Conservation (phyloP, 352 stramenopile species). For the Pythium scleroteichum region DNA sequence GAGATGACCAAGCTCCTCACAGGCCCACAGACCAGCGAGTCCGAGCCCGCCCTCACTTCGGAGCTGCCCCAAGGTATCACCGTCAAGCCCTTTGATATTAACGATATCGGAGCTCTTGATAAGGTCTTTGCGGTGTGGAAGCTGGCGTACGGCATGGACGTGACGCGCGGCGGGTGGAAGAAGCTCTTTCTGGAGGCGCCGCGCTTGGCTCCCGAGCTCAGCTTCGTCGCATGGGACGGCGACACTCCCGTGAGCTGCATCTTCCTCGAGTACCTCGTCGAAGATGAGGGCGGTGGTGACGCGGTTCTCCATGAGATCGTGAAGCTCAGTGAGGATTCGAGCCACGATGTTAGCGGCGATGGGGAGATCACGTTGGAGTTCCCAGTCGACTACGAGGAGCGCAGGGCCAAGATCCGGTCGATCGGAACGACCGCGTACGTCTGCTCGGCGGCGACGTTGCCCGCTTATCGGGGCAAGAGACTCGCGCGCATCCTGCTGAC, state of each 20-base stretch:
- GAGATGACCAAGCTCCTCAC: slow-evolving; percentile 10
- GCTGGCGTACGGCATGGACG: slow-evolving; percentile 8
- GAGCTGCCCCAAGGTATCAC: too few relatives aligned
- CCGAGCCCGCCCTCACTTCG: too few relatives aligned
- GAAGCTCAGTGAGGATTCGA: neutral
- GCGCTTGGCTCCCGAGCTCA: slow-evolving; percentile 22
- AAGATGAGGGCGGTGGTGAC: slow-evolving; percentile 15
- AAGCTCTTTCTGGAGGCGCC: slow-evolving; percentile 22
- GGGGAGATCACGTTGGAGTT: neutral
- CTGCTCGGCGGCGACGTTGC: slow-evolving; percentile 7
- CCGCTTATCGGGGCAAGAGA: slow-evolving; percentile 7
- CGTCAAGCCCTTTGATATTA: neutral
- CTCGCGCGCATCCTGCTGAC: neutral
- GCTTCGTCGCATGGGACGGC: slow-evolving; percentile 17
- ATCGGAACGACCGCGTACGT: slow-evolving; percentile 13
- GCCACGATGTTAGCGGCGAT: neutral
- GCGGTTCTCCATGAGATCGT: neutral
- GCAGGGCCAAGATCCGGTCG: too few relatives aligned
- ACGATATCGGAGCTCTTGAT: neutral
- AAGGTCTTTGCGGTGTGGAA: slow-evolving; percentile 21
- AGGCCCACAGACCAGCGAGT: neutral
- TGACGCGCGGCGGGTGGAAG: slow-evolving; percentile 21
- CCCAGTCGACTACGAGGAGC: too few relatives aligned
- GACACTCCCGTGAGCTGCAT: neutral
- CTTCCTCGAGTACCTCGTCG: slow-evolving; percentile 7